A percentile compares a stretch with the other conserved stretches of the same genome.
These are phyloP conservation scores for Kalmanozyma brasiliensis DNA, from an alignment of 1,284 basidiomycete species.

Conservation along the genomic window DNA sequence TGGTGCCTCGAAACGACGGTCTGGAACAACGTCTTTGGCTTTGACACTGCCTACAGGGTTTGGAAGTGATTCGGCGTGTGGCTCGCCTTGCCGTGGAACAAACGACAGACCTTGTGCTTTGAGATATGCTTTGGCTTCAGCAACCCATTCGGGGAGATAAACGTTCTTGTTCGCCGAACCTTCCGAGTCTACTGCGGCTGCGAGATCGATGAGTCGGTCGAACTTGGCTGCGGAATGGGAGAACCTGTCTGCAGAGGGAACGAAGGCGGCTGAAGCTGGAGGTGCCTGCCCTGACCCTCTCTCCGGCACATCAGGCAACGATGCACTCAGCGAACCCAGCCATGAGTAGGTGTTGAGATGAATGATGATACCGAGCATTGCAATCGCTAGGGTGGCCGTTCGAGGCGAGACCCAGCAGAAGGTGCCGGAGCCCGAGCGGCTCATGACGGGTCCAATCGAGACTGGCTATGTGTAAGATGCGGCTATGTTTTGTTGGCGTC, in stretches of 20 bases:
- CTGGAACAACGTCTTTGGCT: not conserved
- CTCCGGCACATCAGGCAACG: constrained; percentile 47
- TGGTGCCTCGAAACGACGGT: constrained; percentile 8
- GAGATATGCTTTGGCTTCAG: constrained; percentile 46
- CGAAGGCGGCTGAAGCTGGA: constrained; percentile 12
- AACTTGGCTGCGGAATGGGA: constrained; percentile 24
- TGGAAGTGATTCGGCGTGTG: not conserved
- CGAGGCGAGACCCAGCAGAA: constrained; percentile 43
- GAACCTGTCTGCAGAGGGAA: constrained; percentile 14
- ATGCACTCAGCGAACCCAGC: constrained; percentile 37
- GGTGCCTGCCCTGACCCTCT: constrained; percentile 6
- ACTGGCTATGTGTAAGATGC: not conserved
- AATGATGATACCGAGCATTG: constrained; percentile 48
- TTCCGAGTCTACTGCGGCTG: constrained; percentile 7
- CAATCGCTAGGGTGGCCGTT: constrained; percentile 51
- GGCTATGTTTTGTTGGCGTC: not conserved
- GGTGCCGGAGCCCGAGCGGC: constrained; percentile 17
- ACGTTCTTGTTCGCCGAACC: constrained; percentile 9
- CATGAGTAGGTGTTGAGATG: constrained; percentile 51
- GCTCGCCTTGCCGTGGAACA: constrained; percentile 10
- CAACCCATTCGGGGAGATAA: constrained; percentile 35
- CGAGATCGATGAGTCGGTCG: constrained; percentile 19
- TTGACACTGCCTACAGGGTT: constrained; percentile 2
- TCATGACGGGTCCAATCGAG: constrained; percentile 17
- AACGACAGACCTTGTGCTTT: constrained; percentile 36